Conservation (phyloP, 1,284 basidiomycete genomes). For the Athelia sp. region DNA sequence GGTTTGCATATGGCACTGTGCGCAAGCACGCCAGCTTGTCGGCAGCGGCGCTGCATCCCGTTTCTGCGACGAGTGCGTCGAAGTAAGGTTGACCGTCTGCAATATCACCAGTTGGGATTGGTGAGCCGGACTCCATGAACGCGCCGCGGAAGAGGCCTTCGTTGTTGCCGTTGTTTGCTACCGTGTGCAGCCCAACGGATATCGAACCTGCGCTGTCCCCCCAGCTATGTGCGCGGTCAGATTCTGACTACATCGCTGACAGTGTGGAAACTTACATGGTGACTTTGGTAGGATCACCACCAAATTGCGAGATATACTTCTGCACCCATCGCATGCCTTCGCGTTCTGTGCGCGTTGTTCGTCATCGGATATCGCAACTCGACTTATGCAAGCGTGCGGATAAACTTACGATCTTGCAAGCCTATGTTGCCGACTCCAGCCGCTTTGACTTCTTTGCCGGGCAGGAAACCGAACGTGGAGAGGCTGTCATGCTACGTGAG, state of each 20-base stretch:
- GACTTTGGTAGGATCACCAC: constrained; percentile 56
- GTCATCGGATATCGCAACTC: too few species aligned
- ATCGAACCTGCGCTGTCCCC: constrained; percentile 56
- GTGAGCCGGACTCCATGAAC: constrained; percentile 49
- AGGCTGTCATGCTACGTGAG: neutral
- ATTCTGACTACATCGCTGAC: constrained; percentile 3
- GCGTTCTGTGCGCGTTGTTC: constrained; percentile 32
- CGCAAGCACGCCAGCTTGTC: constrained; percentile 49
- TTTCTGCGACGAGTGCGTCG: constrained; percentile 38
- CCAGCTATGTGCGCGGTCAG: constrained; percentile 31
- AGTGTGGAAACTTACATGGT: constrained; percentile 38
- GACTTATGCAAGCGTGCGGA: too few species aligned
- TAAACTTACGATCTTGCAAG: constrained; percentile 36
- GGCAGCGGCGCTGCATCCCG: constrained; percentile 33
- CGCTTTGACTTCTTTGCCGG: constrained; percentile 38
- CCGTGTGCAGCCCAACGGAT: constrained; percentile 46
- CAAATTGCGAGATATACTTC: constrained; percentile 57
- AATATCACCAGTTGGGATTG: constrained; percentile 37
- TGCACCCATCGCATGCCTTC: constrained; percentile 62
- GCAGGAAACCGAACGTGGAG: constrained; percentile 36
- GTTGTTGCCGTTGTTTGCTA: constrained; percentile 42
- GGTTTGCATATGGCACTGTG: constrained; percentile 31
- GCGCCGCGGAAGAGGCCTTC: constrained; percentile 46
- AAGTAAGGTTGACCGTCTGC: constrained; percentile 36
- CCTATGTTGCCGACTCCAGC: constrained; percentile 47